phyloP scores from a whole-genome alignment of 306 rosid genomes.

The Chamaecrista fasciculata region DNA sequence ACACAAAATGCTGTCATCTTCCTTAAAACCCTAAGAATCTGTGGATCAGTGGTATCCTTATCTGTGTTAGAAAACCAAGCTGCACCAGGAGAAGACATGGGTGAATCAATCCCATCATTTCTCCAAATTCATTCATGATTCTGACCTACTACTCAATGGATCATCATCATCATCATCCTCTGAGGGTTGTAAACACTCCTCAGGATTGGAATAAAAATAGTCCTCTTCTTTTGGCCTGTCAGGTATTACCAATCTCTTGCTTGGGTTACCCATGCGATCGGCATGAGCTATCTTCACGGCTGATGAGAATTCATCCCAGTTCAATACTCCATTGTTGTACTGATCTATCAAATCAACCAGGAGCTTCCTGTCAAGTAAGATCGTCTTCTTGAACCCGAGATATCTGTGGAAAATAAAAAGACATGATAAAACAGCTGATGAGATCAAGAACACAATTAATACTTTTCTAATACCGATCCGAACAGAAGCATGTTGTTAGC shows the following conservation, averaged over 20 bases:
- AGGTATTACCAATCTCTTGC: slow-evolving; percentile 60
- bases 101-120: slow-evolving; percentile 33
- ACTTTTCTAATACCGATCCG: neutral
- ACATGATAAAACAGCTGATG: neutral
- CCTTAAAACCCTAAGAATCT: slow-evolving; percentile 28
- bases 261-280: slow-evolving; percentile 77
- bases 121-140: slow-evolving; percentile 30
- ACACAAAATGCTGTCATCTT: slow-evolving; percentile 39
- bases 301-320: slow-evolving; percentile 81
- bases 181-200: slow-evolving; percentile 68
- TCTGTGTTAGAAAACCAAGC: slow-evolving; percentile 46
- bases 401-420: slow-evolving; percentile 44
- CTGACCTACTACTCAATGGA: slow-evolving; percentile 58
- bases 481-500: neutral
- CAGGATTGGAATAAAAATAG: slow-evolving; percentile 89
- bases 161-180: slow-evolving; percentile 37
- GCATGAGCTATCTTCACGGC: slow-evolving; percentile 82
- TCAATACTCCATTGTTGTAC: slow-evolving; percentile 47
- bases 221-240: slow-evolving; percentile 97
- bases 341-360: slow-evolving; percentile 84
- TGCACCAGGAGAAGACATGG: slow-evolving; percentile 42
- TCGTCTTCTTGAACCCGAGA: slow-evolving; percentile 85
- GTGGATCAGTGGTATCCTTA: slow-evolving; percentile 35
- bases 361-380: slow-evolving; percentile 74
- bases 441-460: neutral